Evolutionary conservation across 345 rosid genomes (phyloP), one percentile per base, ranked within the genome.

Genomic region (Lagerstroemia speciosa): DNA sequence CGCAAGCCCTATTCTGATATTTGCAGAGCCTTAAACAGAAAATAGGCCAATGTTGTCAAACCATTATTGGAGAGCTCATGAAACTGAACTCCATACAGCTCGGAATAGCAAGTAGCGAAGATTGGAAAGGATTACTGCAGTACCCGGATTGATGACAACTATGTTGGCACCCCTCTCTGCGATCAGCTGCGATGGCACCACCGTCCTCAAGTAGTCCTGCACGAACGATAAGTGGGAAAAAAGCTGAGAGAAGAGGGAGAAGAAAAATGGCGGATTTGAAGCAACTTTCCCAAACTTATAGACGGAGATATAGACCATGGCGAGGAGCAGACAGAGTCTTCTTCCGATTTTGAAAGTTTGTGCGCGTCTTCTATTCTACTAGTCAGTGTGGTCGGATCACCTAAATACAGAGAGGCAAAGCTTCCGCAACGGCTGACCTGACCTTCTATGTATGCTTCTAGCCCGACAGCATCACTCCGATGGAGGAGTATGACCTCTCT

Each of bases 181-280:
- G 10, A 94, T 70, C 61, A 94, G 86, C 72, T 94, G 97, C 55
- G 96, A 91, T 20, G 99, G 97, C 5, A 85, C 83, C 75, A 87
- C 96, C 20, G 99, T 82, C 78, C 85, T 94, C 88, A 94, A 73
- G 85, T 94, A 89, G 83, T 94, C 99, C 99, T 91, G 86, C 71
- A 63, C 72, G 63, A 58, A 58, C 7, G 34, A 29, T 19, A 27
- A 36, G 61, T 45, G 31, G n/a, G 55, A 38, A 22, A 30, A 46
- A 38, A 24, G 26, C 24, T 12, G 3, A 2, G 19, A 27, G 64
- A n/a, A 68, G 30, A 46, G 34, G 30, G n/a, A n/a, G 8, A 43
- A 69, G 31, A 45, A 61, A 34, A 45, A 31, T 60, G 34, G 55
- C 10, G 40, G 34, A 20, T 37, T 36, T 17, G 63, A 34, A 68